phyloP scores from a whole-genome alignment of 1,139 yeast species.

The Hansenula lynferdii region DNA sequence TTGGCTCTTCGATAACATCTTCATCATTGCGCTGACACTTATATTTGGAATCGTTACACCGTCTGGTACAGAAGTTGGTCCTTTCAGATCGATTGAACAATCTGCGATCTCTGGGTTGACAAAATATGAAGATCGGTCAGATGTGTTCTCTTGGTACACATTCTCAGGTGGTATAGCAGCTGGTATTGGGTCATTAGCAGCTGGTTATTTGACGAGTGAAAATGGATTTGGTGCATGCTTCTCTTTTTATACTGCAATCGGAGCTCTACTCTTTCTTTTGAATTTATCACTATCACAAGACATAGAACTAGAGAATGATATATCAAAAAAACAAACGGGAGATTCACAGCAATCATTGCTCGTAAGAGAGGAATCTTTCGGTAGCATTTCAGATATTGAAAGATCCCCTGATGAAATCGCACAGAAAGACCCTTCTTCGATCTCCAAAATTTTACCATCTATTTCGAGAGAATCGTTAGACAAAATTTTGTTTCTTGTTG shows the following conservation, averaged over 20 bases:
- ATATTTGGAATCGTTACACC: conserved; percentile 77
- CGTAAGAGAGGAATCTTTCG: no score
- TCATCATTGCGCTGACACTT: conserved; percentile 57
- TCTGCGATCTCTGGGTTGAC: conserved; percentile 81
- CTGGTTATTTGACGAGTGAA: conserved; percentile 58
- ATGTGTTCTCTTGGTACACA: conserved; percentile 55
- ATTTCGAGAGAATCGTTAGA: conserved; percentile 11
- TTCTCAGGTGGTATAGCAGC: conserved; percentile 68
- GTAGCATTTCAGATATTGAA: no score
- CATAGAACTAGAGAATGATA: conserved; percentile 42
- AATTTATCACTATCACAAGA: conserved; percentile 48
- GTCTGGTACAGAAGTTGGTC: conserved; percentile 90
- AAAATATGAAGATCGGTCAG: conserved; percentile 61
- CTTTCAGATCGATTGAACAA: conserved; percentile 86
- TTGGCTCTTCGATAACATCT: conserved; percentile 45
- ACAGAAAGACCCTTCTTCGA: no score
- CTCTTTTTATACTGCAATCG: conserved; percentile 49
- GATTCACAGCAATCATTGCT: no score
- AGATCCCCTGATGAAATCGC: no score
- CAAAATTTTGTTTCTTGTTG: conserved; percentile 32
- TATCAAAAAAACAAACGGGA: no score
- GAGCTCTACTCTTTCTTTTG: conserved; percentile 46
- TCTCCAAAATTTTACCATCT: conserved; percentile 9
- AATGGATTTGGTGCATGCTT: conserved; percentile 53
- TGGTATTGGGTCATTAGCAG: conserved; percentile 65